phyloP scores from a whole-genome alignment of 768 basidiomycete species.

The Mycena rebaudengoi region DNA sequence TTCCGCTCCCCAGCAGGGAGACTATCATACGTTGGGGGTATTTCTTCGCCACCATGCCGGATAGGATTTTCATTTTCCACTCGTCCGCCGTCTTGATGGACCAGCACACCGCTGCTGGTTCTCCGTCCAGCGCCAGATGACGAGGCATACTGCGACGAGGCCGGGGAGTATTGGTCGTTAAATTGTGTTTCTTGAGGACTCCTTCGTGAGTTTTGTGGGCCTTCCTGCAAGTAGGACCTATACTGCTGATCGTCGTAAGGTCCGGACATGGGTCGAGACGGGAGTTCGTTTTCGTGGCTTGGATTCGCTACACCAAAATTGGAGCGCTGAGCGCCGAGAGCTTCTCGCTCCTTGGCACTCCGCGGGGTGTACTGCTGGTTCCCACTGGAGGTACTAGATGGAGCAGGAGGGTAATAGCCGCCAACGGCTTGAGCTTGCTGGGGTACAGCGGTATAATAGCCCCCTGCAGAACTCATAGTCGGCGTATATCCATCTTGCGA shows the following conservation, averaged over 20 bases:
- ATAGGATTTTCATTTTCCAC: constrained; percentile 4
- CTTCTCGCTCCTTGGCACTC: constrained; percentile 28
- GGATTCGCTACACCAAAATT: constrained; percentile 22
- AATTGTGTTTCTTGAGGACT: constrained; percentile 10
- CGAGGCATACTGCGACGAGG: constrained; percentile 11
- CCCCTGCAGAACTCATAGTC: constrained; percentile 24
- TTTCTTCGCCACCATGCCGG: constrained; percentile 30
- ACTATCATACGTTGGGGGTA: constrained; percentile 35
- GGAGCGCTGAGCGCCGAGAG: constrained; percentile 5
- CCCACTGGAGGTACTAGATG: constrained; percentile 23
- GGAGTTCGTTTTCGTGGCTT: constrained; percentile 10
- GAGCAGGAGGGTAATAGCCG: constrained; percentile 21
- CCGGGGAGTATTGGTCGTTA: background rate
- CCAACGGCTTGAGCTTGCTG: constrained; percentile 25
- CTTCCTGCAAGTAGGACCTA: constrained; percentile 19
- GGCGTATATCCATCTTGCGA: constrained; percentile 21
- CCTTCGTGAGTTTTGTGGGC: constrained; percentile 12
- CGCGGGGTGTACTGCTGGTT: constrained; percentile 19
- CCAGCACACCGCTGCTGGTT: constrained; percentile 22
- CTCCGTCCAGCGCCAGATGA: constrained; percentile 18
- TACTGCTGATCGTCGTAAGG: constrained; percentile 18
- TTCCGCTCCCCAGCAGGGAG: constrained; percentile 24
- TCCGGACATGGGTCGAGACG: constrained; percentile 13
- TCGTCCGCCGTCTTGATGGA: constrained; percentile 28
- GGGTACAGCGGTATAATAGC: constrained; percentile 24